A percentile compares a stretch with the other conserved stretches of the same genome.
Evolutionary conservation across 768 basidiomycete genomes (phyloP).

Genomic region (Leccinum uliginosum): DNA sequence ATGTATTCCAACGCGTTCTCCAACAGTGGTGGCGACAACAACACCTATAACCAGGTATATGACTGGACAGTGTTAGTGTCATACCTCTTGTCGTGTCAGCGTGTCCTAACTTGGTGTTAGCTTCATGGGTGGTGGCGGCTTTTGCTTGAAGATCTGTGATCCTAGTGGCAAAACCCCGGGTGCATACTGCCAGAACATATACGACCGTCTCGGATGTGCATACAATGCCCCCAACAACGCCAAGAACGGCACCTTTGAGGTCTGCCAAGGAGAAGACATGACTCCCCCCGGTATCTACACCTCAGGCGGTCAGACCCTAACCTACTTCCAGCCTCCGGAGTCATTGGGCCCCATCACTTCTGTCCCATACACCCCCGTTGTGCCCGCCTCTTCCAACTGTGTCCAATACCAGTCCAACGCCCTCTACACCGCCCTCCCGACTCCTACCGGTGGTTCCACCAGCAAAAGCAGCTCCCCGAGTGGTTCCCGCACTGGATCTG

Average conservation of each 20-base stretch:
- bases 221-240: slow-evolving; percentile 72
- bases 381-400: slow-evolving; percentile 44
- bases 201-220: slow-evolving; percentile 67
- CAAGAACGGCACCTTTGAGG: slow-evolving; percentile 53
- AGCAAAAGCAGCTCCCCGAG: background rate
- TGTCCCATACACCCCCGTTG: slow-evolving; percentile 40
- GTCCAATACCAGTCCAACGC: slow-evolving; percentile 32
- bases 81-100: background rate
- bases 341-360: slow-evolving; percentile 40
- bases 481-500: slow-evolving; percentile 14
- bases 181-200: slow-evolving; percentile 65
- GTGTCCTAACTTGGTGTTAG: slow-evolving; percentile 29
- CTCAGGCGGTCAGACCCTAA: slow-evolving; percentile 35
- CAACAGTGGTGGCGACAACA: slow-evolving; percentile 38
- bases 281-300: slow-evolving; percentile 52
- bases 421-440: slow-evolving; percentile 31
- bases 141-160: slow-evolving; percentile 76
- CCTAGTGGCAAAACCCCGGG: slow-evolving; percentile 46
- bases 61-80: slow-evolving; percentile 67
- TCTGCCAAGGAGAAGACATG: slow-evolving; percentile 65
- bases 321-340: slow-evolving; percentile 47
- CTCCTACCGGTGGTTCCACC: slow-evolving; percentile 4
- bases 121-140: slow-evolving; percentile 62
- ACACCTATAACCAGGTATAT: slow-evolving; percentile 47
- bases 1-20: slow-evolving; percentile 61